Percentiles rank a stretch among this genome's conserved stretches.
phyloP scores from a whole-genome alignment of 352 stramenopile species.

The Phytopythium litorale region DNA sequence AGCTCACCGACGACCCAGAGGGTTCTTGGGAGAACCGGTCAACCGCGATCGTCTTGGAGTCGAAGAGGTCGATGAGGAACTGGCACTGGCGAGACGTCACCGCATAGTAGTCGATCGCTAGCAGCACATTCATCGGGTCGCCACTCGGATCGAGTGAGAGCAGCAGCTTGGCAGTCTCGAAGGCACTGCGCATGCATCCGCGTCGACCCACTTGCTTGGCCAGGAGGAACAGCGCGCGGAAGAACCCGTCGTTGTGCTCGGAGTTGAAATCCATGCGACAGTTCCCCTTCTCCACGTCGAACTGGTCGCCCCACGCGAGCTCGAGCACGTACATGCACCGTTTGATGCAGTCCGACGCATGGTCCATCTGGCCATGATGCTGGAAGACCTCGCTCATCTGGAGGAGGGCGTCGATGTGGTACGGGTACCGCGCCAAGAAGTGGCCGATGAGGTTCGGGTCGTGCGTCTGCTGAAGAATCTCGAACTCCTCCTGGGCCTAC shows the following conservation, averaged over 20 bases:
- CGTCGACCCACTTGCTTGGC: conserved; percentile 83
- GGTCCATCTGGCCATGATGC: conserved; percentile 86
- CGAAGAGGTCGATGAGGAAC: conserved; percentile 65
- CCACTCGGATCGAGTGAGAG: conserved; percentile 71
- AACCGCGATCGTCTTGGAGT: conserved; percentile 53
- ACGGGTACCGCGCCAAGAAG: conserved; percentile 81
- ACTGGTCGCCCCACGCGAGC: conserved; percentile 79
- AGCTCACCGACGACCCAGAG: conserved; percentile 5
- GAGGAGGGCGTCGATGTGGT: conserved; percentile 80
- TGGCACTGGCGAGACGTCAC: conserved; percentile 74
- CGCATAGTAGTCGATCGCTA: conserved; percentile 84
- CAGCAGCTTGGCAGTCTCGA: conserved; percentile 75
- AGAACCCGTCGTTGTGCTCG: conserved; percentile 79
- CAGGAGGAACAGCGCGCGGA: conserved; percentile 69
- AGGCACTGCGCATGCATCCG: conserved; percentile 81
- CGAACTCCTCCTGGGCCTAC: conserved; percentile 78
- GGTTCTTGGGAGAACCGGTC: conserved; percentile 34
- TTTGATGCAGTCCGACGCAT: conserved; percentile 82
- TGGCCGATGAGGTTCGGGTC: conserved; percentile 80
- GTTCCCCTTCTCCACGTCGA: conserved; percentile 75
- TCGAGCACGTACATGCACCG: conserved; percentile 82
- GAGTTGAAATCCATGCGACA: conserved; percentile 79
- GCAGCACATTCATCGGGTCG: conserved; percentile 77
- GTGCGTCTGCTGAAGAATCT: conserved; percentile 75
- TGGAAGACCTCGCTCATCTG: conserved; percentile 88